Evolutionary conservation across 2,329 filamentous ascomycete species (phyloP).

Genomic region (Trichoderma breve): DNA sequence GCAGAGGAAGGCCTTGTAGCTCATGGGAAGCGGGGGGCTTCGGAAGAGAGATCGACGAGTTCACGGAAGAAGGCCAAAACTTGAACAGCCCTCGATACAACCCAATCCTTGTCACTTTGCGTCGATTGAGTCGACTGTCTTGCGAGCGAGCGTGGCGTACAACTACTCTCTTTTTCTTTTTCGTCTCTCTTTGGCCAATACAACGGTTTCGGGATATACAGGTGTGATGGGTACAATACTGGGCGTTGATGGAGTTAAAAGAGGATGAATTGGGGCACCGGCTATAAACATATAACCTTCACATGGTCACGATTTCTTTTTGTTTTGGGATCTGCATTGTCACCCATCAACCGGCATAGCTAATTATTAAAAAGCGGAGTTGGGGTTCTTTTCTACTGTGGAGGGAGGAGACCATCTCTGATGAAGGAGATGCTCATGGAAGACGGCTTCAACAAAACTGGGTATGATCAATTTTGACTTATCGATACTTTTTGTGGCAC

Average conservation of each 20-base stretch:
- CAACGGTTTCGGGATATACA: not conserved
- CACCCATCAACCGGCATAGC: not conserved
- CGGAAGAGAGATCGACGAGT: conserved; percentile 21
- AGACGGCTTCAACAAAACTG: not conserved
- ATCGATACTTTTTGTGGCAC: not conserved
- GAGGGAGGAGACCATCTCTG: not conserved
- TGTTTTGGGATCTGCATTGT: not conserved
- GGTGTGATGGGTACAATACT: not conserved
- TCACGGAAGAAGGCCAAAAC: conserved; percentile 34
- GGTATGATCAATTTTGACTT: not conserved
- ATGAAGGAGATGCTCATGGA: not conserved
- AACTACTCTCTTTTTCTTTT: not conserved
- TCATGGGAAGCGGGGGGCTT: conserved; percentile 24
- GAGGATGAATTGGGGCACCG: not conserved
- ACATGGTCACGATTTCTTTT: not conserved
- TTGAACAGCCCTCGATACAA: conserved; percentile 22
- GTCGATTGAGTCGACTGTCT: not conserved
- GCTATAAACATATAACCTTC: not conserved
- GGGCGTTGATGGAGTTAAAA: conserved; percentile 4
- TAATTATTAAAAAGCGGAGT: not conserved
- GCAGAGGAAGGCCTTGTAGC: not conserved
- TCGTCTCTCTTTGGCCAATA: not conserved
- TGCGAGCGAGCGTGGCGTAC: not conserved
- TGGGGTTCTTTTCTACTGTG: not conserved
- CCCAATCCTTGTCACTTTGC: not conserved